These are phyloP conservation scores for Phaeoacremonium minimum DNA, from an alignment of 2,329 filamentous ascomycete species.

Conservation along the genomic window DNA sequence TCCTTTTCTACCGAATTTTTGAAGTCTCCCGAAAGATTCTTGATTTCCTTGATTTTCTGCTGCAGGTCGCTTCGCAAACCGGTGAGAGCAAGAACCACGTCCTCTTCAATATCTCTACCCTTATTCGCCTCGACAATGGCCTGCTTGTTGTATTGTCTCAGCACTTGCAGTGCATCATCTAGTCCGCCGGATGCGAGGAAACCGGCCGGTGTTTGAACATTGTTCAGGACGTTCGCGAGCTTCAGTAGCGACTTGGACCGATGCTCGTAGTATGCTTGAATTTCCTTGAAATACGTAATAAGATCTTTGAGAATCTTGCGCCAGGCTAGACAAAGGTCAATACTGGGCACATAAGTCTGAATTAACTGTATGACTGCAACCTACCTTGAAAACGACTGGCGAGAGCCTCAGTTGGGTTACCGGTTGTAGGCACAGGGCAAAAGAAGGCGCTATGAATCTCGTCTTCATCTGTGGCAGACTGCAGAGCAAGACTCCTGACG, in stretches of 20 bases:
- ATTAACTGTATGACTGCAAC: slow-evolving; percentile 21
- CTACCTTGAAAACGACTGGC: slow-evolving; percentile 84
- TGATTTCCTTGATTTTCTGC: slow-evolving; percentile 98
- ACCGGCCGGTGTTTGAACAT: slow-evolving; percentile 66
- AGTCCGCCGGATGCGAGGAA: slow-evolving; percentile 83
- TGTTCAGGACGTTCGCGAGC: slow-evolving; percentile 79
- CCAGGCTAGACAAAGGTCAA: slow-evolving; percentile 62
- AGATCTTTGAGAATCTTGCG: slow-evolving; percentile 92
- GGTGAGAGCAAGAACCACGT: slow-evolving; percentile 83
- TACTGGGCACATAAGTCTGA: not conserved
- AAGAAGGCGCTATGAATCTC: slow-evolving; percentile 81
- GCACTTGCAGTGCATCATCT: slow-evolving; percentile 76
- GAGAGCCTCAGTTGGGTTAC: slow-evolving; percentile 82
- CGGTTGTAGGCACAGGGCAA: slow-evolving; percentile 82
- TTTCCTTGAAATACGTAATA: slow-evolving; percentile 88
- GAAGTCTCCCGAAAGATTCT: slow-evolving; percentile 87
- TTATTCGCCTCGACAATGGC: slow-evolving; percentile 79
- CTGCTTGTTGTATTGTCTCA: slow-evolving; percentile 79
- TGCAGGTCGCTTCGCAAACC: slow-evolving; percentile 83
- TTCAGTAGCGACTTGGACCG: slow-evolving; percentile 79
- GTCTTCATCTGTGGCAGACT: slow-evolving; percentile 62
- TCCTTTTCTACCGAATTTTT: slow-evolving; percentile 96
- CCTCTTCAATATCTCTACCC: slow-evolving; percentile 83
- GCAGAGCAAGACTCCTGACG: slow-evolving; percentile 73
- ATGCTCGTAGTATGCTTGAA: slow-evolving; percentile 84